phyloP scores from a whole-genome alignment of 192 early-diverging fungal species.

The Backusella macrospora region DNA sequence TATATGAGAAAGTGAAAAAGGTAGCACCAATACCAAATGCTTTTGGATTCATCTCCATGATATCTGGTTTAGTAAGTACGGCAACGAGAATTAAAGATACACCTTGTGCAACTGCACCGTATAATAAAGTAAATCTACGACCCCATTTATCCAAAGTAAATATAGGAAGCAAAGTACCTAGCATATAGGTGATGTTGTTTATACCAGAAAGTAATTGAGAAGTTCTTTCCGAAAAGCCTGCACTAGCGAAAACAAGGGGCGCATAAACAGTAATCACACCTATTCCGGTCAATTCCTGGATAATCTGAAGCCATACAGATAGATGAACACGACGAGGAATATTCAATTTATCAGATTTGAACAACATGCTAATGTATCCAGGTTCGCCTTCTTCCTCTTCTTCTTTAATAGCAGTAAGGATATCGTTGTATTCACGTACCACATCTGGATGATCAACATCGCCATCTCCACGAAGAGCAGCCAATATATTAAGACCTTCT shows the following conservation, averaged over 20 bases:
- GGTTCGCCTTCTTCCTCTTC: constrained; percentile 46
- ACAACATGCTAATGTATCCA: constrained; percentile 50
- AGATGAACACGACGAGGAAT: constrained; percentile 50
- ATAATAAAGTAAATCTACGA: constrained; percentile 31
- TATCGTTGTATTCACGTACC: constrained; percentile 56
- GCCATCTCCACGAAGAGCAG: constrained; percentile 35
- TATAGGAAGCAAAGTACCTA: constrained; percentile 29
- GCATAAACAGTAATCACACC: constrained; percentile 66
- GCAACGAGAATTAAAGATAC: constrained; percentile 27
- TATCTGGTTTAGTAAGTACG: constrained; percentile 27
- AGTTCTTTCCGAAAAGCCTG: constrained; percentile 42
- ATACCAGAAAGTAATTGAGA: constrained; percentile 39
- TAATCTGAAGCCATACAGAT: constrained; percentile 47
- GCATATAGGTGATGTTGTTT: constrained; percentile 39
- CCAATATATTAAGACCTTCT: constrained; percentile 32
- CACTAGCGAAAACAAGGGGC: constrained; percentile 44
- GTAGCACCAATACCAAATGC: constrained; percentile 35
- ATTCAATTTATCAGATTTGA: constrained; percentile 48
- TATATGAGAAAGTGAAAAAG: constrained; percentile 44
- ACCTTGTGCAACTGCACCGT: constrained; percentile 34
- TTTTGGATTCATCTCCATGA: constrained; percentile 25
- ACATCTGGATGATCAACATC: constrained; percentile 41
- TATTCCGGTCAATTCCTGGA: constrained; percentile 65
- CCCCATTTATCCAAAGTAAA: constrained; percentile 36
- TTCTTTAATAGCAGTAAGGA: constrained; percentile 46